Evolutionary conservation across 768 basidiomycete species (phyloP).

Genomic region (Collybia sordida): DNA sequence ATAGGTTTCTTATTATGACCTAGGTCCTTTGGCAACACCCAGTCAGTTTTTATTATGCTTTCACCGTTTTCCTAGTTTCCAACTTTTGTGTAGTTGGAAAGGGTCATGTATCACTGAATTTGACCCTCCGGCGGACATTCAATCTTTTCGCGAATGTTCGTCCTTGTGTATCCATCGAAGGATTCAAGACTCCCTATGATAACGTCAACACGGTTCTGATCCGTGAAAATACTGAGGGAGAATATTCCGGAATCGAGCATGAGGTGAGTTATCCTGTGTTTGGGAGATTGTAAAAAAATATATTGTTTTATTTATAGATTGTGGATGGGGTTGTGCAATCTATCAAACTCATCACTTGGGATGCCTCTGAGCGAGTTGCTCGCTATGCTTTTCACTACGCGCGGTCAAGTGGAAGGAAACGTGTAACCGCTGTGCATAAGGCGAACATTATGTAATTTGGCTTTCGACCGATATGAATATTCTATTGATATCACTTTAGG

Average conservation of each 20-base stretch:
- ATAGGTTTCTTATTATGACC: slow-evolving; percentile 1
- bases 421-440: slow-evolving; percentile 99
- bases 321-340: slow-evolving; percentile 99
- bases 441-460: slow-evolving; percentile 92
- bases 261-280: slow-evolving; percentile 56
- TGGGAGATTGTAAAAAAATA: not conserved
- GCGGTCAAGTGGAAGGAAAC: slow-evolving; percentile 79
- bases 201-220: slow-evolving; percentile 98
- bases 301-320: slow-evolving; percentile 45
- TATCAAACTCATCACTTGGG: slow-evolving; percentile 99
- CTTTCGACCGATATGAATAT: slow-evolving; percentile 8
- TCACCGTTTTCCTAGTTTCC: slow-evolving; percentile 1
- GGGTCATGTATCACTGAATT: slow-evolving; percentile 96
- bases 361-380: slow-evolving; percentile 97
- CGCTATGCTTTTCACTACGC: slow-evolving; percentile 99
- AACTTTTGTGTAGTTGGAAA: slow-evolving; percentile 74
- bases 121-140: slow-evolving; percentile 96
- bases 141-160: slow-evolving; percentile 98
- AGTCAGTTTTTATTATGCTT: slow-evolving; percentile 52
- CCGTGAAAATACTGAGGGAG: slow-evolving; percentile 99
- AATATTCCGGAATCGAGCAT: slow-evolving; percentile 99
- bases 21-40: slow-evolving; percentile 94
- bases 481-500: slow-evolving; percentile 44
- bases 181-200: slow-evolving; percentile 98
- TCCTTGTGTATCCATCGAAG: slow-evolving; percentile 92